A percentile compares a stretch with the other conserved stretches of the same genome.
Conservation (phyloP, 140 eudicot species). For the Ambrosia hybrid region DNA sequence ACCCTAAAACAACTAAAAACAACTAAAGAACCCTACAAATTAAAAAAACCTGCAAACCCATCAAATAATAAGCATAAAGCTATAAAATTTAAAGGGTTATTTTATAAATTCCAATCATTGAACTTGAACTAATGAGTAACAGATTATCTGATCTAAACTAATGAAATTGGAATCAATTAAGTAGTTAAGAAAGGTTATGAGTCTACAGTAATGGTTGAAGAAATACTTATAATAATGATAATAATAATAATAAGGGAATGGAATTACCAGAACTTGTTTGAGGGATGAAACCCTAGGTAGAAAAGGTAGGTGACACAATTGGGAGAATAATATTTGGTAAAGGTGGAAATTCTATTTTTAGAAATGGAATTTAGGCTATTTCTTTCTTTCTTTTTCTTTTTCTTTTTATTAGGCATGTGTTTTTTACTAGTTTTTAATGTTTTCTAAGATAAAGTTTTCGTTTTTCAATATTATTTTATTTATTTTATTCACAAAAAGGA, state of each 20-base stretch:
- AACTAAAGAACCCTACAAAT: not conserved
- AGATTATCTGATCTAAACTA: not conserved
- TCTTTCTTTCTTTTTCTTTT: not conserved
- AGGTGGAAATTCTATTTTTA: conserved; percentile 6
- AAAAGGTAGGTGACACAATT: conserved; percentile 13
- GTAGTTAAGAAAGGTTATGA: not conserved
- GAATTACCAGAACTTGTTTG: conserved; percentile 13
- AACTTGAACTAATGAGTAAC: conserved; percentile 9
- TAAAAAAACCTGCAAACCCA: not conserved
- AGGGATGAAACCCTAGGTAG: conserved; percentile 30
- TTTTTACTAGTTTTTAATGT: too few species aligned
- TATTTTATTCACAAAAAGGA: too few species aligned
- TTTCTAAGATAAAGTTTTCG: too few species aligned
- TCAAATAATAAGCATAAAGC: not conserved
- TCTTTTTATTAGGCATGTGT: too few species aligned
- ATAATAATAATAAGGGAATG: not conserved
- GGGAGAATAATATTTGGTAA: conserved; percentile 22
- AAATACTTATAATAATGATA: too few species aligned
- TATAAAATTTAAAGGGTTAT: not conserved
- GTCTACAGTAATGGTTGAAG: not conserved
- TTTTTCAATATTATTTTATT: too few species aligned
- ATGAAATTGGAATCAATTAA: not conserved
- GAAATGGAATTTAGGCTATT: not conserved
- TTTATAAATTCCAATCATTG: not conserved
- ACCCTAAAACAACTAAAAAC: conserved; percentile 11